Evolutionary conservation across 1,284 basidiomycete genomes (phyloP).

Genomic region (Malassezia dermatis): DNA sequence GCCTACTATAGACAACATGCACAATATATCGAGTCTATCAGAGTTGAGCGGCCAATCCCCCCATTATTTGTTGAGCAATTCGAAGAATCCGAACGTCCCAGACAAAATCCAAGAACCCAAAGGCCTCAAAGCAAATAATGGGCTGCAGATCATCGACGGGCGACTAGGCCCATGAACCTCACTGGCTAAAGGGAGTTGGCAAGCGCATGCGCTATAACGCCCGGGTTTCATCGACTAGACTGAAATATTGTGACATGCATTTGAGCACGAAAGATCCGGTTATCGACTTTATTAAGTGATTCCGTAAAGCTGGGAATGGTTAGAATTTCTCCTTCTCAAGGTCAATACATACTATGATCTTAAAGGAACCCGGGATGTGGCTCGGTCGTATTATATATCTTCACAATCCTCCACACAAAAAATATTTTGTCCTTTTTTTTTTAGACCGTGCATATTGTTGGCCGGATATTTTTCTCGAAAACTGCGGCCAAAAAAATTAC

Average conservation of each 20-base stretch:
- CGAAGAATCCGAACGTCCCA: constrained; percentile 32
- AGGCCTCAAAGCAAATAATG: constrained; percentile 25
- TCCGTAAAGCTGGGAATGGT: constrained; percentile 36
- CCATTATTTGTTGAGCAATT: constrained; percentile 41
- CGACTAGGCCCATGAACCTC: constrained; percentile 39
- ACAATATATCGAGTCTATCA: constrained; percentile 29
- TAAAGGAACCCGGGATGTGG: neutral
- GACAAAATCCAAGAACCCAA: constrained; percentile 26
- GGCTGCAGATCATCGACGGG: constrained; percentile 43
- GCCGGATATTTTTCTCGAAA: neutral
- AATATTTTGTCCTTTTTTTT: neutral
- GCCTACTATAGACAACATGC: too few species aligned
- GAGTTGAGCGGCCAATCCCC: constrained; percentile 43
- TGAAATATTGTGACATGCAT: constrained; percentile 44
- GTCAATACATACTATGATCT: constrained; percentile 16
- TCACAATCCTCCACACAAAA: neutral
- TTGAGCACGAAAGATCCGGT: constrained; percentile 44
- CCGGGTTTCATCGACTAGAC: constrained; percentile 43
- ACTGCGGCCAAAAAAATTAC: neutral
- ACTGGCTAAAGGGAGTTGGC: constrained; percentile 38
- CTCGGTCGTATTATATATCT: constrained; percentile 7
- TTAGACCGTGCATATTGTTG: neutral
- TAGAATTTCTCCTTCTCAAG: neutral
- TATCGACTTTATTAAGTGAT: constrained; percentile 47
- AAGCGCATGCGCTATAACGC: constrained; percentile 26